Evolutionary conservation across 2,329 filamentous ascomycete genomes (phyloP), one percentile per base, ranked within the genome.

Genomic region (Fusarium brachygibbosum): DNA sequence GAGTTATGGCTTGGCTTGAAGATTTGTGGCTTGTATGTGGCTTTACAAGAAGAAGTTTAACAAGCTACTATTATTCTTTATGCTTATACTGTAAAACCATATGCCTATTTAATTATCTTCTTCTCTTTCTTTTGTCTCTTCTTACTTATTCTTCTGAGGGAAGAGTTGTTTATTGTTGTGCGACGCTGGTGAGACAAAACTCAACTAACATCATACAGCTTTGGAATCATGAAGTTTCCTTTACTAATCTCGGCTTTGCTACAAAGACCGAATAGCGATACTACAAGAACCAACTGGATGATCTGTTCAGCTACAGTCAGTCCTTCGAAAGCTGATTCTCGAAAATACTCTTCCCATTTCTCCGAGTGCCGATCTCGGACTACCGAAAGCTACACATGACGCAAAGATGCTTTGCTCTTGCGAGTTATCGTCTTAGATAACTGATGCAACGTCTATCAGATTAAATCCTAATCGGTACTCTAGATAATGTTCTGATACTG

Each of bases 281-380:
- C 21, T 9, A 17, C 4, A 11, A n/a, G 8, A 23, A 21, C 32
- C 32, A 54, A 12, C 10, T 14, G 17, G 13, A 41, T 28, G 8
- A 17, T 21, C 9, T 48, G 21, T 50, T 38, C 23, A 28, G 8
- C 10, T 28, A 0, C n/a, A 29, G n/a, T 32, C n/a, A 29, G n/a
- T 32, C n/a, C 17, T 32, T 10, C 10, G 14, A 51, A 52, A 64
- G 45, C 32, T 57, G 46, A 17, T 34, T 28, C 42, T 44, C 34
- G n/a, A 34, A 40, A 31, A 40, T 35, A 14, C 17, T 41, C 23
- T 17, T 11, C 29, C 59, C 60, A 28, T 38, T 41, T 46, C 50
- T 52, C 52, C 61, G 66, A 61, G 42, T 61, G 48, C n/a, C 66
- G 56, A 69, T 66, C 61, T 69, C 66, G 66, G 56, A 63, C 9